These are phyloP conservation scores for Neurospora sp. DNA, from an alignment of 495 filamentous ascomycete genomes.

Conservation along the genomic window DNA sequence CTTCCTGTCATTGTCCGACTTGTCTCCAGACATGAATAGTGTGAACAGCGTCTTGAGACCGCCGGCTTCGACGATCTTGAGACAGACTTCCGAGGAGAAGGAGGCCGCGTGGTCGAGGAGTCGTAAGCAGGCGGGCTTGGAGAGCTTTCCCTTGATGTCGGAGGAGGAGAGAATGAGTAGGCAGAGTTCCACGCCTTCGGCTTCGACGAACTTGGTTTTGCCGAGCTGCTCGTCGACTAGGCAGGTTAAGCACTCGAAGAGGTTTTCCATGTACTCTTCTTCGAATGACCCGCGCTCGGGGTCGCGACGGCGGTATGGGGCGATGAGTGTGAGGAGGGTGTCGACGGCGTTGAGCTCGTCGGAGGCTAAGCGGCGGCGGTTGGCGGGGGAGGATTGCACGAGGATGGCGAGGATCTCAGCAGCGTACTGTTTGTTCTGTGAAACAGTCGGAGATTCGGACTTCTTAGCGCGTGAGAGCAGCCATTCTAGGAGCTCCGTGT, in stretches of 20 bases:
- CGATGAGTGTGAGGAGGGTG: slow-evolving; percentile 68
- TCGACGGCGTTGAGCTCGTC: slow-evolving; percentile 60
- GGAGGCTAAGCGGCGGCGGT: slow-evolving; percentile 51
- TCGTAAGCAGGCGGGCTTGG: slow-evolving; percentile 64
- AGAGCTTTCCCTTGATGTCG: slow-evolving; percentile 59
- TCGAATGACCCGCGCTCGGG: slow-evolving; percentile 80
- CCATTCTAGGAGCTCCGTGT: slow-evolving; percentile 62
- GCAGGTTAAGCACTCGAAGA: slow-evolving; percentile 78
- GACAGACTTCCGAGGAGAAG: slow-evolving; percentile 48
- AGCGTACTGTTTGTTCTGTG: slow-evolving; percentile 92
- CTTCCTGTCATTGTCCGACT: slow-evolving; percentile 51
- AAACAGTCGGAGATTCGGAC: slow-evolving; percentile 26
- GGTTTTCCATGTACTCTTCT: slow-evolving; percentile 87
- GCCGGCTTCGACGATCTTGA: slow-evolving; percentile 67
- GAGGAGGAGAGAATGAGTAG: slow-evolving; percentile 53
- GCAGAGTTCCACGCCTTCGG: slow-evolving; percentile 84
- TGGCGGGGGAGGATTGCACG: slow-evolving; percentile 48
- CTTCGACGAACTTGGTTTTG: slow-evolving; percentile 76
- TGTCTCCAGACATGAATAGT: slow-evolving; percentile 55
- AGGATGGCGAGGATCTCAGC: slow-evolving; percentile 89
- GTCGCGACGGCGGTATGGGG: slow-evolving; percentile 82
- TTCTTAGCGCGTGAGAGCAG: slow-evolving; percentile 50
- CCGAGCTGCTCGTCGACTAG: slow-evolving; percentile 66
- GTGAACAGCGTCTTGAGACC: slow-evolving; percentile 79
- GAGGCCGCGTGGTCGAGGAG: slow-evolving; percentile 73